These are phyloP conservation scores for Phytophthora foliorum DNA, from an alignment of 352 stramenopile species.

Conservation along the genomic window DNA sequence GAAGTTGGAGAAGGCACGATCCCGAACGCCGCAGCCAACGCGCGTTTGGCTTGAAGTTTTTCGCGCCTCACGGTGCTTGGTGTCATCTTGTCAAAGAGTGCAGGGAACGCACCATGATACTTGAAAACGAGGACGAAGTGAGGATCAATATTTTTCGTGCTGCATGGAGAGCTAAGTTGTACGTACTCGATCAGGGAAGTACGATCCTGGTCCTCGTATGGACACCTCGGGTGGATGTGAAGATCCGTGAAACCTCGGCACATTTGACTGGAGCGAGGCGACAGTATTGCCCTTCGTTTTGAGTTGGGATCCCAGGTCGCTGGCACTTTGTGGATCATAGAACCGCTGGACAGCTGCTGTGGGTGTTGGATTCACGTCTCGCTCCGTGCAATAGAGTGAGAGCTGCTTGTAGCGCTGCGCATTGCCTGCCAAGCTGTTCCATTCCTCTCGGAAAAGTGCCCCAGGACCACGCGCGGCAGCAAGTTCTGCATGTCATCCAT, in stretches of 20 bases:
- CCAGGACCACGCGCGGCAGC: constrained; percentile 44
- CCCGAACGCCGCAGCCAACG: constrained; percentile 38
- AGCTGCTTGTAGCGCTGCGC: constrained; percentile 27
- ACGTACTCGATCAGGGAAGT: constrained; percentile 60
- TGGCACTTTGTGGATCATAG: constrained; percentile 50
- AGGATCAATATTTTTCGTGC: background rate
- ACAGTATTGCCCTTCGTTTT: constrained; percentile 51
- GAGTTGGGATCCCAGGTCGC: constrained; percentile 42
- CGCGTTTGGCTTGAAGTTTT: constrained; percentile 36
- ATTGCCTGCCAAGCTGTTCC: constrained; percentile 51
- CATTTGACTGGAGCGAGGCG: constrained; percentile 52
- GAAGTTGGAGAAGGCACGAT: constrained; percentile 23
- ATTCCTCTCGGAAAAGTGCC: constrained; percentile 50
- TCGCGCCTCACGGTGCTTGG: constrained; percentile 28
- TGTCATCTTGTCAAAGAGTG: constrained; percentile 52
- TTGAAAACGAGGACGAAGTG: constrained; percentile 15
- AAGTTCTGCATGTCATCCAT: constrained; percentile 14
- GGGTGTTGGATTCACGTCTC: constrained; percentile 61
- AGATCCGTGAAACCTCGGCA: constrained; percentile 47
- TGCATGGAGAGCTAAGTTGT: background rate
- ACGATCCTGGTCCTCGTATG: constrained; percentile 47
- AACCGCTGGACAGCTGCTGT: constrained; percentile 51
- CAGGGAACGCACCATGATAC: constrained; percentile 60
- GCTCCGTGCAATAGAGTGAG: constrained; percentile 48
- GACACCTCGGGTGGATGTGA: constrained; percentile 9